Evolutionary conservation across 1,284 basidiomycete species (phyloP), one percentile per base, ranked within the genome.

Genomic region (Inonotus obliquus): DNA sequence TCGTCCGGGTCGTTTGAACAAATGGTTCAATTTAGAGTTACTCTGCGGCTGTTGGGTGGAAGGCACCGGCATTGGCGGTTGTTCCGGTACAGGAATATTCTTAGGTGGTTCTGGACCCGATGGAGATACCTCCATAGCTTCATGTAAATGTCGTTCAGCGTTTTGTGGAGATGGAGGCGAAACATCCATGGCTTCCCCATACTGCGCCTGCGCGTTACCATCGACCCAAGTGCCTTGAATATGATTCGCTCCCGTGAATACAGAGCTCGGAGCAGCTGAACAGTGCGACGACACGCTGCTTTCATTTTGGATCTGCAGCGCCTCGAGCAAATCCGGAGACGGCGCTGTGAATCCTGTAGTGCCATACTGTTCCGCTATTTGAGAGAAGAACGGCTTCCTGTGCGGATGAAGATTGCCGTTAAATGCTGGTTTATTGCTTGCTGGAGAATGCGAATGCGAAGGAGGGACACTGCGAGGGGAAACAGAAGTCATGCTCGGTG

Each of bases 1-100:
- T 72, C 81, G 85, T 65, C 79, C 79, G 65, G 76, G 77, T 73
- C 89, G 90, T 77, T 86, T 90, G 66, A 79, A 79, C 69, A 89
- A 84, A 35, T 85, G 72, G 71, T 84, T 86, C 67, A 61, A 45
- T 44, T 39, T 64, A 14, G 62, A 56, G 14, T 44, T 48, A 55
- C 60, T 59, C 14, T 48, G 37, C 13, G 60, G 79, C 47, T 81
- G 77, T 39, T 62, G 51, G 75, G 73, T 19, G 72, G 65, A 44
- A 67, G 67, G 32, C 72, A 68, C 61, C 65, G 65, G 57, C 60
- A 51, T 59, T 25, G 63, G 32, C 45, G 62, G 66, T 61, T 62
- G 65, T 45, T 81, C 79, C 11, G 73, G 70, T 62, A 79, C 79
- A 54, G 76, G 62, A 49, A 75, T 75, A 35, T 78, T 76, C 11